phyloP scores from a whole-genome alignment of 1,284 basidiomycete species.

The Papiliotrema fonsecae region DNA sequence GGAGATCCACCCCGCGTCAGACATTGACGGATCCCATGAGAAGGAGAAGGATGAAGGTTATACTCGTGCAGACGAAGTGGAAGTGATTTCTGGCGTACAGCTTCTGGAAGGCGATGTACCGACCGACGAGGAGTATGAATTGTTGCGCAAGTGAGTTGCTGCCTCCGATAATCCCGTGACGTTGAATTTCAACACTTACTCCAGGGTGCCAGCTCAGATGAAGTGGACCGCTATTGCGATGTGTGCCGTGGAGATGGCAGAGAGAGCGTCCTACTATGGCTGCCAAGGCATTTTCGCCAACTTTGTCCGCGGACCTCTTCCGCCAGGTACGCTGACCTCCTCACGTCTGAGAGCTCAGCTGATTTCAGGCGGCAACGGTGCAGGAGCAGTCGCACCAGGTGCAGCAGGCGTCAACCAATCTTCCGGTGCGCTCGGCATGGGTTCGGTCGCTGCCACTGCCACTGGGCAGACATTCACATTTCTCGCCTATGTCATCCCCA shows the following conservation, averaged over 20 bases:
- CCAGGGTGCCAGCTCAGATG: conserved; percentile 1
- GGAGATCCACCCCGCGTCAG: neutral
- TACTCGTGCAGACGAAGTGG: neutral
- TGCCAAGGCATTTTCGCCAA: conserved; percentile 18
- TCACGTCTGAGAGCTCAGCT: conserved; percentile 52
- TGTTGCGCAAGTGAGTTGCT: conserved; percentile 18
- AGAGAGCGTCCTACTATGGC: conserved; percentile 36
- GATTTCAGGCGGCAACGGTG: conserved; percentile 57
- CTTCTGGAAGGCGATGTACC: conserved; percentile 2
- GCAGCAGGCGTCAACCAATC: conserved; percentile 55
- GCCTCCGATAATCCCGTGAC: too few species aligned
- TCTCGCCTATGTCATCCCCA: conserved; percentile 29
- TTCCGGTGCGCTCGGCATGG: conserved; percentile 52
- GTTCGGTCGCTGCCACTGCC: conserved; percentile 20
- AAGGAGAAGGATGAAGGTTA: neutral
- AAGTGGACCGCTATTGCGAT: conserved; percentile 33
- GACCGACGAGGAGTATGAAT: conserved; percentile 9
- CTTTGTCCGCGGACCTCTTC: conserved; percentile 12
- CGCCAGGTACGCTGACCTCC: neutral
- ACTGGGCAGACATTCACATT: conserved; percentile 30
- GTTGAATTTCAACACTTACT: too few species aligned
- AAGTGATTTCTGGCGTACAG: neutral
- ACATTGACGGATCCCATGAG: neutral
- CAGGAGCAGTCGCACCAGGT: conserved; percentile 66
- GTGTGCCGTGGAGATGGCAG: conserved; percentile 43